Conservation (phyloP, 768 basidiomycete genomes). For the Russula sp. region DNA sequence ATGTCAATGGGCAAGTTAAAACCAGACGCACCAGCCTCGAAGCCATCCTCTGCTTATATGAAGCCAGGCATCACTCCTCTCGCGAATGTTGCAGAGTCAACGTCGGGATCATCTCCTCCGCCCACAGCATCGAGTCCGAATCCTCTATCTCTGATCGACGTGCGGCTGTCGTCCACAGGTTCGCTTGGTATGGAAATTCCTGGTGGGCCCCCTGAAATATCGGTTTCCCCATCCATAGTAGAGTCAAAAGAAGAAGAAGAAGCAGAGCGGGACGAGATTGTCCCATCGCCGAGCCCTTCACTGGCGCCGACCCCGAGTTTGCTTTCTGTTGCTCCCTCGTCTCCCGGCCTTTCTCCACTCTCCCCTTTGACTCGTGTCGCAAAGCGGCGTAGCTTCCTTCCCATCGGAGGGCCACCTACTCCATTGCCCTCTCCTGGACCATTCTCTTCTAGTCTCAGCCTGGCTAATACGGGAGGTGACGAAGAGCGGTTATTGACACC, state of each 20-base stretch:
- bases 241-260: conserved; percentile 7
- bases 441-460: conserved; percentile 47
- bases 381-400: conserved; percentile 85
- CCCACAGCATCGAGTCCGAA: conserved; percentile 17
- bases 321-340: conserved; percentile 13
- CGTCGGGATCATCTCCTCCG: conserved; percentile 1
- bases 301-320: conserved; percentile 10
- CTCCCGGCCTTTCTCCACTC: conserved; percentile 28
- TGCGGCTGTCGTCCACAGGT: conserved; percentile 61
- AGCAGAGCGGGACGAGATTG: not conserved
- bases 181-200: conserved; percentile 36
- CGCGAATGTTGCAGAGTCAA: conserved; percentile 14
- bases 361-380: conserved; percentile 42
- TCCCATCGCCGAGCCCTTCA: not conserved
- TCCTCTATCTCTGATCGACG: conserved; percentile 22
- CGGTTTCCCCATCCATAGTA: conserved; percentile 14
- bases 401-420: conserved; percentile 67
- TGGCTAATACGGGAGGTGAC: conserved; percentile 33
- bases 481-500: conserved; percentile 30
- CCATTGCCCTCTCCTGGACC: conserved; percentile 55
- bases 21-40: conserved; percentile 41
- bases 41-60: conserved; percentile 32
- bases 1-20: conserved; percentile 97
- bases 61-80: conserved; percentile 24
- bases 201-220: not conserved